Conservation (phyloP, 257 asterid species). For the Striga asiatica region DNA sequence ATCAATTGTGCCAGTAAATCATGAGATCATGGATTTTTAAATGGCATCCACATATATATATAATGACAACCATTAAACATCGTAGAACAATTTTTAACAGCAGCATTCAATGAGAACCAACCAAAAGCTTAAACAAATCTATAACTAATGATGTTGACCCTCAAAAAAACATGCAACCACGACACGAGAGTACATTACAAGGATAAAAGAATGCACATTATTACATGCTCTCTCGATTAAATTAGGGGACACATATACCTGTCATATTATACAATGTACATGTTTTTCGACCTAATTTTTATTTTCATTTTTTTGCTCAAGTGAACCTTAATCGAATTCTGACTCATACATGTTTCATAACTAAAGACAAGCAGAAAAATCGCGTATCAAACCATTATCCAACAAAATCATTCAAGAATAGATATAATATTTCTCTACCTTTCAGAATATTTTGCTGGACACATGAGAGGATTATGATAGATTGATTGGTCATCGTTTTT, state of each 20-base stretch:
- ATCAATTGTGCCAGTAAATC: conserved; percentile 15
- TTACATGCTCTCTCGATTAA: conserved; percentile 9
- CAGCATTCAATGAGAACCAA: conserved; percentile 11
- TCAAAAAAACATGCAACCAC: conserved; percentile 27
- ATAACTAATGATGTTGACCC: conserved; percentile 21
- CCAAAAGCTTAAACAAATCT: background rate
- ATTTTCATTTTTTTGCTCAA: too few species aligned
- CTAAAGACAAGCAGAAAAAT: conserved; percentile 19
- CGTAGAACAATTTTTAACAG: background rate
- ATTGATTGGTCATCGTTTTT: conserved; percentile 19
- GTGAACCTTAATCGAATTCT: conserved; percentile 10
- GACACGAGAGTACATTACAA: conserved; percentile 12
- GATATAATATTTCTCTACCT: conserved; percentile 20
- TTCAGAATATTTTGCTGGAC: conserved; percentile 15
- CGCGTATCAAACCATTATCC: conserved; percentile 15
- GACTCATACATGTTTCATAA: conserved; percentile 23
- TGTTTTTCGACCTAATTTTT: conserved; percentile 14
- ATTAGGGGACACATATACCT: conserved; percentile 14
- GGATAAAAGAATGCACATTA: conserved; percentile 5
- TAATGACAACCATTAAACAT: background rate
- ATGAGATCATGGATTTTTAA: conserved; percentile 21
- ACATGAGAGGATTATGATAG: conserved; percentile 15
- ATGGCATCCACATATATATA: too few species aligned
- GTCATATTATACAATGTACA: conserved; percentile 20
- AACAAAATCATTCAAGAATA: conserved; percentile 15